Percentiles rank a stretch among this genome's conserved stretches.
Evolutionary conservation across 2,329 filamentous ascomycete species (phyloP).

Genomic region (Periconia digitata): DNA sequence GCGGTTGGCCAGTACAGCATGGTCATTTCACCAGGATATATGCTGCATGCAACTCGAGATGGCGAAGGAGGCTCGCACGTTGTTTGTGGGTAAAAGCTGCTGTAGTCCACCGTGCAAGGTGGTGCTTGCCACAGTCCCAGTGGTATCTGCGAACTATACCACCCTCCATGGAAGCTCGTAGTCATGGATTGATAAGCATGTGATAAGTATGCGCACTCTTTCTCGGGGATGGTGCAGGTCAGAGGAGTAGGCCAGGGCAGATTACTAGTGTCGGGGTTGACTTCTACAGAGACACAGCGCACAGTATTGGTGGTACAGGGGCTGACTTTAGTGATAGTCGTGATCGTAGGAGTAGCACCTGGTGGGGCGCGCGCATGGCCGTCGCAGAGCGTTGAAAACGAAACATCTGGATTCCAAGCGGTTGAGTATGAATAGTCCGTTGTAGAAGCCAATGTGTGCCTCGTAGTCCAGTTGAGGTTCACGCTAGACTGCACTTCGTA

Average conservation of each 20-base stretch:
- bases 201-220: background rate
- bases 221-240: background rate
- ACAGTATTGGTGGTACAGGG: background rate
- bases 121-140: background rate
- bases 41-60: background rate
- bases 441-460: background rate
- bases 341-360: background rate
- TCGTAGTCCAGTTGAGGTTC: background rate
- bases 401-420: background rate
- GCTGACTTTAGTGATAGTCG: background rate
- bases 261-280: background rate
- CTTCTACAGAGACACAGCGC: background rate
- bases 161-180: background rate
- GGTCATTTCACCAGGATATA: background rate
- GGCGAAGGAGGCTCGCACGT: background rate
- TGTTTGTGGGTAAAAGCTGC: background rate
- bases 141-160: slow-evolving; percentile 1
- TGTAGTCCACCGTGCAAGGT: background rate
- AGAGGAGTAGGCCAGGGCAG: background rate
- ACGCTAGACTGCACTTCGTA: background rate
- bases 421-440: background rate
- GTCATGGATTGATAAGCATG: background rate
- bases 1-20: background rate
- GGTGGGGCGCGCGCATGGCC: background rate
- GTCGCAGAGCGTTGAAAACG: slow-evolving; percentile 1